Evolutionary conservation across 441 rosid species (phyloP), one percentile per base, ranked within the genome.

Genomic region (Adansonia gregorii): DNA sequence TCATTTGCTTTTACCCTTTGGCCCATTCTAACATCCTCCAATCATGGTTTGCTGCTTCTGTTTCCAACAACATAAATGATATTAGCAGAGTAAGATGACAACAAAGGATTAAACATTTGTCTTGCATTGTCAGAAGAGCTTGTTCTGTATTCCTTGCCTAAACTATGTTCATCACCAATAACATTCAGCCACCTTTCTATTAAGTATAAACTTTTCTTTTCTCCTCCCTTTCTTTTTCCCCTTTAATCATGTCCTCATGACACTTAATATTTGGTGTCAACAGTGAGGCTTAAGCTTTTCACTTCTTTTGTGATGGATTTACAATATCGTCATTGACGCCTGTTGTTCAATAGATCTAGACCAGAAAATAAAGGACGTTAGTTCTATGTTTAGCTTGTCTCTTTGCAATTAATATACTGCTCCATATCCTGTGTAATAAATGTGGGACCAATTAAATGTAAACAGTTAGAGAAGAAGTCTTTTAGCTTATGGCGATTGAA

Each of bases 371-470:
- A 14, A 27, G 45, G 68, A 2, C 68, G 10, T 41, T 4, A 64
- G 24, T 41, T 55, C 10, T 17, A 0, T 55, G 8, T 55, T 64
- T 64, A 64, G 10, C 48, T 17, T 64, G 43, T 64, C 39, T 20
- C 8, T 39, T 17, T 64, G 10, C 63, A 58, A 58, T 58, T 64
- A 31, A 31, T 17, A 31, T 64, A 39, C 48, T 65, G 49, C 49
- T 65, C 14, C 20, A 43, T 39, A 65, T 65, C 49, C 10, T 31
- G 24, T 65, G 69, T 8, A 8, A 39, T 39, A 4, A n/a, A n/a
- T 65, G 46, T 8, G 12, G 69, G 69, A 65, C 41, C 49, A 65
- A 39, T 39, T 65, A 39, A 65, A 39, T 65, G 22, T 45, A 39
- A 35, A 39, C 19, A 64, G 45, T 35, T 20, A 35, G 68, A 35